Evolutionary conservation across 2,329 filamentous ascomycete genomes (phyloP), one percentile per base, ranked within the genome.

Genomic region (Penicillium sp.): DNA sequence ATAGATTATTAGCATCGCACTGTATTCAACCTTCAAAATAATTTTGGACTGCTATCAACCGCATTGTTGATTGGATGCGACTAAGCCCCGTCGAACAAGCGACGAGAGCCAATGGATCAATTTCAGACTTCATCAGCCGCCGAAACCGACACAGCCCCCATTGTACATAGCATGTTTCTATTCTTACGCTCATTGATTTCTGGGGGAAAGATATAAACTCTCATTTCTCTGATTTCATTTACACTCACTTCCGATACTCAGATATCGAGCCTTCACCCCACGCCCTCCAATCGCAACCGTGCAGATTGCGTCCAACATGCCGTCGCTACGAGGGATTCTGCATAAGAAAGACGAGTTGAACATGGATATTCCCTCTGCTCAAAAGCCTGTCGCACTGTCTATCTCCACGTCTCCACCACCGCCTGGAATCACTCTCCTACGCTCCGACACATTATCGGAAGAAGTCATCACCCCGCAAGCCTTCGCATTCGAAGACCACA

Each of bases 381-480:
- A 20, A 25, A 37, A 14, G 6, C 70, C 73, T 69, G 11, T 31
- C 12, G 10, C 48, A 30, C 71, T 70, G 48, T 72, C 75, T 47
- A 61, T 40, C 6, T 47, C 49, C 9, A 27, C 35, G 10, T 49
- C 47, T 14, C 41, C 41, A 11, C 74, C 50, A 59, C 47, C 71
- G 1, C 80, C 83, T 40, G 80, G 85, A 51, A 87, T 95, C 68
- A 86, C 75, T 47, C 87, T 95, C 67, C 75, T 92, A 56, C 82
- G 88, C 45, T 83, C 85, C 48, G 90, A 94, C 58, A 95, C 89
- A 1, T 68, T 80, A 48, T 80, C 82, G 1, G 77, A 88, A 59
- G 87, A 95, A 62, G 70, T 83, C 49, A 85, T 95, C 60, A 72
- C 79, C 39, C 84, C 85, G 8, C 84, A 87, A 5, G 60, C 61